Evolutionary conservation across 164 flowering plant genomes (phyloP).

Genomic region (Aristolochia fimbriata): DNA sequence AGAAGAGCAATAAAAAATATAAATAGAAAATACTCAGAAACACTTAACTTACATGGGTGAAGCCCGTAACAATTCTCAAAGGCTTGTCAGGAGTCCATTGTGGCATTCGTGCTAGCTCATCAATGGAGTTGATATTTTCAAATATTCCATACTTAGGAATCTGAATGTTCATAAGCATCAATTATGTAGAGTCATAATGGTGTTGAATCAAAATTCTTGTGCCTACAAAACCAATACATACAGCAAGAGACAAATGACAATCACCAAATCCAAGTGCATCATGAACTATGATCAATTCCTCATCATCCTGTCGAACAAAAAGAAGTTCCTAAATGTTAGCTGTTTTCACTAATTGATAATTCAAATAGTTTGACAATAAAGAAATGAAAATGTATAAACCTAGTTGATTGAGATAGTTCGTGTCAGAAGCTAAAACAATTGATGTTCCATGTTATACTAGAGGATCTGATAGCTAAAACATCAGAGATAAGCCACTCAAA

Average conservation of each 20-base stretch:
- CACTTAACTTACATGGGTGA: slow-evolving; percentile 54
- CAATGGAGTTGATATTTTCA: slow-evolving; percentile 79
- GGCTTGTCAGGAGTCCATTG: slow-evolving; percentile 94
- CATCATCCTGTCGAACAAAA: slow-evolving; percentile 42
- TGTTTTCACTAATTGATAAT: not conserved
- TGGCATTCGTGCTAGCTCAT: slow-evolving; percentile 84
- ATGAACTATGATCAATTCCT: slow-evolving; percentile 79
- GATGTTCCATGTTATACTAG: too few relatives aligned
- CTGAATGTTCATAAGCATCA: slow-evolving; percentile 22
- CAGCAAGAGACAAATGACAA: slow-evolving; percentile 84
- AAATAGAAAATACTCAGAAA: not conserved
- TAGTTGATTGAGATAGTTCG: not conserved
- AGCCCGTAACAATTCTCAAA: slow-evolving; percentile 90
- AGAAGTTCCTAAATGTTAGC: not conserved
- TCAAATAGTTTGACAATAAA: not conserved
- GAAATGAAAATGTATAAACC: not conserved
- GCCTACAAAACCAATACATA: slow-evolving; percentile 21
- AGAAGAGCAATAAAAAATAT: not conserved
- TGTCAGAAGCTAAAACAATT: too few relatives aligned
- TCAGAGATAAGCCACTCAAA: too few relatives aligned
- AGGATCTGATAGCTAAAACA: too few relatives aligned
- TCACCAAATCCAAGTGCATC: slow-evolving; percentile 88
- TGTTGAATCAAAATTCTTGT: not conserved
- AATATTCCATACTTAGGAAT: slow-evolving; percentile 93
- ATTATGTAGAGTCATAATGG: slow-evolving; percentile 3